Base-by-base conservation (phyloP, 208 protist species). In the Crithidia acanthocephali region DNA sequence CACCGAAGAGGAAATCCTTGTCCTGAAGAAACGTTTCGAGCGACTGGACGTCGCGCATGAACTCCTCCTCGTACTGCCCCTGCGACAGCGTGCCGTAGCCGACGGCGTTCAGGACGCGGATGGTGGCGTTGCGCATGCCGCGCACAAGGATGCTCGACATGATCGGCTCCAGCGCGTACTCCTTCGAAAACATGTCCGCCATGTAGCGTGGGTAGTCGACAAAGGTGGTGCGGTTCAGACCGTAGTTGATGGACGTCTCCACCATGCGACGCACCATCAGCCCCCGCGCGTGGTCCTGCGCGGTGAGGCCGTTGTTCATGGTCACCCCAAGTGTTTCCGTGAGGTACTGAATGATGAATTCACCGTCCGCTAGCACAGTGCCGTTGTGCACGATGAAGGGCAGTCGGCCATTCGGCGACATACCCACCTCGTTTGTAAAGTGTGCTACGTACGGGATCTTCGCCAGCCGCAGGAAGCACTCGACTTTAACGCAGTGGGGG, bases 381-480 rank as follows among this genome's bases (percentile, higher is more conserved):
- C 71, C 72, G 66, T 90, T 83, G 72, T 85, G 72, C 10, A 90
- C 76, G 55, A 90, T 87, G 59, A 87, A 93, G 11, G 87, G 87
- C 28, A 93, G 68, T 2, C 79, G 74, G 10, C 79, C 76, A 35
- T 81, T 90, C 25, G 87, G 87, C 18, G 81, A 88, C 22, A 84
- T 59, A 48, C 73, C 79, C 22, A 76, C 68, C 53, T 93, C 83
- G n/a, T 81, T 80, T 32, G 76, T 87, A 70, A 90, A 88, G 83
- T 93, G 85, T 15, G 80, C 76, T 18, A 82, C 74, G 70, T 93
- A 93, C 16, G 87, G 82, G 35, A 90, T 85, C 74, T 86, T 88
- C 13, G 82, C 87, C 2, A 93, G 68, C 27, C 87, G 84, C 52
- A 93, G 74, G 59, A 90, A 90, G 53, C 84, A 83, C 70, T 93